These are phyloP conservation scores for Trypanosomatidae sp. DNA, from an alignment of 208 protist genomes.

Conservation along the genomic window DNA sequence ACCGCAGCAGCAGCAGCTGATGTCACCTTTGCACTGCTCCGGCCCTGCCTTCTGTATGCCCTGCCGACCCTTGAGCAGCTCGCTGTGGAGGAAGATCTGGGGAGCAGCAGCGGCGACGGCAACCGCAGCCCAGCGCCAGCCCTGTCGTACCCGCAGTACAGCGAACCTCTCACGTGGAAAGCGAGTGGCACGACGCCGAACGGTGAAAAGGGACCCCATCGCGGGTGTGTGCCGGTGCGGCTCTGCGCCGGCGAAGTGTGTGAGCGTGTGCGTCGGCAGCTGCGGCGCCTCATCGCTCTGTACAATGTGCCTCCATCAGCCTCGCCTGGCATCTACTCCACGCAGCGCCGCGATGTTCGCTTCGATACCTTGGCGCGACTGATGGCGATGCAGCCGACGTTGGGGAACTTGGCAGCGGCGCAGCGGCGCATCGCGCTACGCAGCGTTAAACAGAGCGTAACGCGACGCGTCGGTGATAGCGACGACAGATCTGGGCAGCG, in stretches of 20 bases:
- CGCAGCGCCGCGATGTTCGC: conserved; percentile 1
- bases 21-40: conserved; percentile 24
- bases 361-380: conserved; percentile 15
- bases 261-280: conserved; percentile 21
- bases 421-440: conserved; percentile 14
- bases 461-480: neutral
- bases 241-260: conserved; percentile 30
- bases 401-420: conserved; percentile 3
- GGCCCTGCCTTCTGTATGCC: conserved; percentile 28
- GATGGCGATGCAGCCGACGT: conserved; percentile 18
- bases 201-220: neutral
- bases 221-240: conserved; percentile 3
- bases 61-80: conserved; percentile 24
- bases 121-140: neutral
- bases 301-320: neutral
- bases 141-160: conserved; percentile 12
- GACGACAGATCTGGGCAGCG: neutral
- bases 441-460: neutral
- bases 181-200: too few species aligned
- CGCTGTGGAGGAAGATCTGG: conserved; percentile 18
- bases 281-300: conserved; percentile 16
- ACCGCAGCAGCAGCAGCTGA: conserved; percentile 1
- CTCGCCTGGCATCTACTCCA: neutral
- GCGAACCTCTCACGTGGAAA: conserved; percentile 17
- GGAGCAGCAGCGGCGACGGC: neutral